Base-by-base conservation (phyloP, 2,329 filamentous ascomycete species). In the Emmonsiellopsis sp. region DNA sequence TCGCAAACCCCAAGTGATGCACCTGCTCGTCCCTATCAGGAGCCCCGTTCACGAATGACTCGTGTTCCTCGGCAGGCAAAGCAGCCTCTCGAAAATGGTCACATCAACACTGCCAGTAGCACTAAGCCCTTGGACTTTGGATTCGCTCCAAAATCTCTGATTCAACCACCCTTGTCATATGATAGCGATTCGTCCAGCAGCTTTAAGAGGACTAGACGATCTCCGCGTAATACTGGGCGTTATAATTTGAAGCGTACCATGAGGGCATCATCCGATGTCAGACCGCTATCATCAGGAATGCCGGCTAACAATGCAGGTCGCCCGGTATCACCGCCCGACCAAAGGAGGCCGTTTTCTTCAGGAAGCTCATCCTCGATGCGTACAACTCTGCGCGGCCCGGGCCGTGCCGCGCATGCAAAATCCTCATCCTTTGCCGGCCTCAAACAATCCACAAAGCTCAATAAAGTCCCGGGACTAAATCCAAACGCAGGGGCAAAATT, bases 171-270 rank as follows among this genome's bases (percentile, higher is more conserved):
- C 8, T 76, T 73, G 15, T 87, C 84, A 0, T 82, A 83, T 59
- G 84, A 80, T 31, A 89, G 85, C 62, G 84, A 88, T 61, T 76
- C 73, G 2, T 72, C 72, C 44, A 95, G 87, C 70, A 95, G 89
- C 66, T 95, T 95, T 73, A 86, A 81, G 63, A 84, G 88, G 31
- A 70, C 75, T 43, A 79, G 80, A 56, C 71, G 78, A 38, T 65
- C 72, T 50, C 65, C 68, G 5, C 70, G 70, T 41, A 69, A 76
- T 43, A 76, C 76, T 0, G 73, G 73, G 3, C 63, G 70, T 26
- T 79, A 82, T 51, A 78, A 74, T 1, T 88, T 95, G 76, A 84
- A 84, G 54, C 79, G 76, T 50, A 89, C 87, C 1, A 87, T 95
- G 87, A 80, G 90, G 55, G 72, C 70, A 30, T 65, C 70, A 30